Conservation (phyloP, 805 yeast species). For the Candida suzukii region DNA sequence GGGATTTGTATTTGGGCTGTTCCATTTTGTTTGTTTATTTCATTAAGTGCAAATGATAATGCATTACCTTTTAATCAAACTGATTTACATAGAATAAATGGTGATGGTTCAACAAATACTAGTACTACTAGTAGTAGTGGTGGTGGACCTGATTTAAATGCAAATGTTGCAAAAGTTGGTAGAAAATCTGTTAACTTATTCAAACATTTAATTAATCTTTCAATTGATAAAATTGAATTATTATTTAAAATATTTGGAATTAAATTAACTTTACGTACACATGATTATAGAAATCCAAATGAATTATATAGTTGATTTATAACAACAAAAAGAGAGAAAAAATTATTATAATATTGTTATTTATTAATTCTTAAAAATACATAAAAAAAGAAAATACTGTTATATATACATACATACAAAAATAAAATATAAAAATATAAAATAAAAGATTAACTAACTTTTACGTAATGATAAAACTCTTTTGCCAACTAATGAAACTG, state of each 20-base stretch:
- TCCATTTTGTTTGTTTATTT: slow-evolving; percentile 87
- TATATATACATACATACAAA: not conserved
- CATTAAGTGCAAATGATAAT: slow-evolving; percentile 87
- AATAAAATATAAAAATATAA: not conserved
- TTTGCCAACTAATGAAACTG: slow-evolving; percentile 15
- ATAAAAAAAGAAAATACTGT: not conserved
- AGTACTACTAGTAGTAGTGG: slow-evolving; percentile 18
- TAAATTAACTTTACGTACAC: slow-evolving; percentile 31
- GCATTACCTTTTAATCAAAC: slow-evolving; percentile 52
- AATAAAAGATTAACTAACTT: not conserved
- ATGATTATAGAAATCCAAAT: slow-evolving; percentile 17
- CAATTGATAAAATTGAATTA: slow-evolving; percentile 40
- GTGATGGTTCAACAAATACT: not conserved
- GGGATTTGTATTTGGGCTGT: slow-evolving; percentile 91
- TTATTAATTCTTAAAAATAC: not conserved
- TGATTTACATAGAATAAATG: slow-evolving; percentile 15
- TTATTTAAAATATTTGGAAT: slow-evolving; percentile 54
- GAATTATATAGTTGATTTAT: slow-evolving; percentile 17
- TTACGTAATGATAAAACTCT: slow-evolving; percentile 20
- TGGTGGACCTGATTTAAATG: slow-evolving; percentile 17
- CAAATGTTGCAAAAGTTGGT: slow-evolving; percentile 18
- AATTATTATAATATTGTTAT: not conserved
- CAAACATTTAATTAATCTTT: slow-evolving; percentile 50
- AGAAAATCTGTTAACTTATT: slow-evolving; percentile 58
- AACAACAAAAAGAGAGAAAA: not conserved